Conservation (phyloP, 345 rosid species). For the Litchi chinensis region DNA sequence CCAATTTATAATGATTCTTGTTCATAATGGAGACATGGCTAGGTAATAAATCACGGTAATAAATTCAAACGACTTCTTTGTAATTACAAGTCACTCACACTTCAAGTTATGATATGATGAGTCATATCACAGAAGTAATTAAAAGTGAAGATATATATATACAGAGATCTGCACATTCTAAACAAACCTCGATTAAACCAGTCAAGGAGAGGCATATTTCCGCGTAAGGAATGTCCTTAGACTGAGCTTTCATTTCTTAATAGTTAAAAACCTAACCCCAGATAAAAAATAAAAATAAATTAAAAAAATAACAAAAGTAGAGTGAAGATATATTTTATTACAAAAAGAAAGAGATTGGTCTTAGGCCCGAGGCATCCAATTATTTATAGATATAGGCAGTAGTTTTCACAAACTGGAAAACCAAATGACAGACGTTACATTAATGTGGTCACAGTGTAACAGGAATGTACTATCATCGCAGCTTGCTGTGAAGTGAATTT, state of each 20-base stretch:
- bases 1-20: too few relatives aligned
- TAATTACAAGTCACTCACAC: neutral
- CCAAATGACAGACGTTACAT: conserved; percentile 35
- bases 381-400: neutral
- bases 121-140: conserved; percentile 24
- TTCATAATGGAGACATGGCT: neutral
- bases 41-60: neutral
- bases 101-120: neutral
- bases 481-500: neutral
- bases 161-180: conserved; percentile 17
- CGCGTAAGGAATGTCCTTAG: conserved; percentile 36
- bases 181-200: conserved; percentile 34
- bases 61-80: neutral
- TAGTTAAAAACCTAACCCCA: conserved; percentile 3
- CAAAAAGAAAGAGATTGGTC: neutral
- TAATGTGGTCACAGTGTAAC: conserved; percentile 31
- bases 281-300: neutral
- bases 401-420: conserved; percentile 21
- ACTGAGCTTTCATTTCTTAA: conserved; percentile 13
- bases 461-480: conserved; percentile 36
- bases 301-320: too few relatives aligned
- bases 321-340: too few relatives aligned
- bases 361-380: too few relatives aligned
- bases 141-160: neutral
- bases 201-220: conserved; percentile 34